Conservation (phyloP, 2,329 filamentous ascomycete species). For the Beauveria sp. region DNA sequence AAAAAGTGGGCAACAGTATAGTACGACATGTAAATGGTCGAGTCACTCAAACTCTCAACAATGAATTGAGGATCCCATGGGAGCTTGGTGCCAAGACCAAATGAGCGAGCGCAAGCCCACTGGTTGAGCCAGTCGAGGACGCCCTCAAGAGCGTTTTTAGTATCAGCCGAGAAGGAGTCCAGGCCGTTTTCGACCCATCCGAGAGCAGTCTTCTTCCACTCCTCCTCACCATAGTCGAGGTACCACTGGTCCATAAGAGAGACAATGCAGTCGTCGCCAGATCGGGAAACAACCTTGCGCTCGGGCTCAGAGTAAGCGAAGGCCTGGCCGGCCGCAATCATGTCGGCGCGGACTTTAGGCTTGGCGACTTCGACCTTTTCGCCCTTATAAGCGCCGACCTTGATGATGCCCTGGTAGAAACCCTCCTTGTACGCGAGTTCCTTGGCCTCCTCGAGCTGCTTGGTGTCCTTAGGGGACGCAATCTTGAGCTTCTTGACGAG, state of each 20-base stretch:
- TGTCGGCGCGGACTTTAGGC: slow-evolving; percentile 69
- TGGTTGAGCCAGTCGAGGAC: slow-evolving; percentile 89
- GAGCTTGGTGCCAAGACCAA: slow-evolving; percentile 85
- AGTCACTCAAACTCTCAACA: slow-evolving; percentile 87
- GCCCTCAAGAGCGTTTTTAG: slow-evolving; percentile 72
- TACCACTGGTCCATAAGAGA: slow-evolving; percentile 97
- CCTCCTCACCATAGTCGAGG: slow-evolving; percentile 86
- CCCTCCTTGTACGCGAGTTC: slow-evolving; percentile 95
- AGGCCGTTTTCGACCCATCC: slow-evolving; percentile 65
- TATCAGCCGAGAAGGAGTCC: slow-evolving; percentile 72
- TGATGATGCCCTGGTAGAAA: slow-evolving; percentile 90
- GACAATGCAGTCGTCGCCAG: slow-evolving; percentile 87
- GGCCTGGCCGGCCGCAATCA: slow-evolving; percentile 70
- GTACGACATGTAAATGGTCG: slow-evolving; percentile 85
- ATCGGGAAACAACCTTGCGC: slow-evolving; percentile 78
- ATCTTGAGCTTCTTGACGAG: slow-evolving; percentile 94
- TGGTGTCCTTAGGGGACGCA: slow-evolving; percentile 88
- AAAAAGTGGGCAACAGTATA: slow-evolving; percentile 62
- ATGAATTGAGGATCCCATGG: slow-evolving; percentile 90
- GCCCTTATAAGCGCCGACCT: slow-evolving; percentile 80
- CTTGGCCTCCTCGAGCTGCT: slow-evolving; percentile 84
- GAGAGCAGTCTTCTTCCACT: slow-evolving; percentile 72
- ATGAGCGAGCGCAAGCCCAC: slow-evolving; percentile 90
- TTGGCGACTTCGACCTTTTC: slow-evolving; percentile 82
- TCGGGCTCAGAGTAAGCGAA: slow-evolving; percentile 94